A percentile compares a stretch with the other conserved stretches of the same genome.
These are phyloP conservation scores for Quillaja saponaria DNA, from an alignment of 306 rosid genomes.

Conservation along the genomic window DNA sequence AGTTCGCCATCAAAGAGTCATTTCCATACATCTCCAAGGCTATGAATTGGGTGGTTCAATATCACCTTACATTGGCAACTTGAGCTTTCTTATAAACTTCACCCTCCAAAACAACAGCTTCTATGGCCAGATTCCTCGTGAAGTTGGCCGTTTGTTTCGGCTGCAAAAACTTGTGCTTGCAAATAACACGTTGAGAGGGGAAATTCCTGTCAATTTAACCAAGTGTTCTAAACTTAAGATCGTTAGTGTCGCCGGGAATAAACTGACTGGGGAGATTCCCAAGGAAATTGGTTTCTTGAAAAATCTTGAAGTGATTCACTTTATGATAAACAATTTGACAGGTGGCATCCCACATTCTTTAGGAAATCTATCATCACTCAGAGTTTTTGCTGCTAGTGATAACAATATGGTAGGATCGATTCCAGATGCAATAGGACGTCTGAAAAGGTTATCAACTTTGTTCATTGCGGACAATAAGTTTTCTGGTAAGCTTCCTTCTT, in stretches of 20 bases:
- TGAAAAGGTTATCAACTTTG: constrained; percentile 3
- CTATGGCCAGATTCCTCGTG: constrained; percentile 30
- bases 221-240: constrained; percentile 5
- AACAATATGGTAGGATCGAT: constrained; percentile 30
- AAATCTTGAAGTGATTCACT: constrained; percentile 4
- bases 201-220: too few relatives aligned
- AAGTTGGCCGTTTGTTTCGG: constrained; percentile 24
- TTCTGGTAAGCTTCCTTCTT: constrained; percentile 31
- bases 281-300: not conserved
- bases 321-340: not conserved
- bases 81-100: too few relatives aligned
- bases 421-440: constrained; percentile 28
- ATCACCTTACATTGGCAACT: too few relatives aligned
- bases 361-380: constrained; percentile 30
- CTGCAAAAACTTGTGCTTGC: not conserved
- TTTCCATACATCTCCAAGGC: too few relatives aligned
- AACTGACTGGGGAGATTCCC: constrained; percentile 18
- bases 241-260: not conserved
- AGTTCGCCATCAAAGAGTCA: too few relatives aligned
- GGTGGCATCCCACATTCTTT: constrained; percentile 33
- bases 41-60: too few relatives aligned
- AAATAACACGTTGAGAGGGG: constrained; percentile 21
- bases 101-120: too few relatives aligned
- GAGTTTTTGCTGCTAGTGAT: not conserved
- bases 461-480: constrained; percentile 7